Base-by-base conservation (phyloP, 139 green algal genomes). In the Coelastrella sp. region DNA sequence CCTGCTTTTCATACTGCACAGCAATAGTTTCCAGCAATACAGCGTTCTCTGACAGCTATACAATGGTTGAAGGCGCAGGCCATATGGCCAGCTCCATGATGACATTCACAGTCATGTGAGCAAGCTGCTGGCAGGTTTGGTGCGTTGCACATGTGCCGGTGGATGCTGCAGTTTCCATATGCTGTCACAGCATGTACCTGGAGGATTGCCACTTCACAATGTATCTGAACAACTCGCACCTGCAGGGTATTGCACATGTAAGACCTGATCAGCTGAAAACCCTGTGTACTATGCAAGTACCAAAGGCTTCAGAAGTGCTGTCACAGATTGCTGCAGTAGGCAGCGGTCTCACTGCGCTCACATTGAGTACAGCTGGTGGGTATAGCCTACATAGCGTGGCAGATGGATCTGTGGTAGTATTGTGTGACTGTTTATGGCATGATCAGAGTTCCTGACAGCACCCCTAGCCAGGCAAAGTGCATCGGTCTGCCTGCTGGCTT, bases 201-300 rank as follows among this genome's bases (percentile, higher is more conserved):
- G 17, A 67, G 8, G 17, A 30, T 67, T 13, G 8, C 23, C 11
- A 32, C 15, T 9, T 19, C 59, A 35, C 8, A 30, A 15, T 5
- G 8, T 32, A n/a, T 67, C 4, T 72, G 30, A n/a, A n/a, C n/a
- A n/a, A n/a, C n/a, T n/a, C 32, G 35, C 38, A 23, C 25, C 27
- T 63, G 71, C 41, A 79, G 71, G 48, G 13, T 23, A 62, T 79
- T 8, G 21, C 5, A 2, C 4, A n/a, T 25, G 41, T 21, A 5
- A n/a, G 11, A 15, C 13, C 71, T 30, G 71, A 50, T 7, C 73
- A 81, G 73, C 50, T 81, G 50, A 48, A 35, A 32, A 81, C 48
- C 73, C 50, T 81, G 50, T 67, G 48, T 37, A 5, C 21, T 30
- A 48, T 81, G 13, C 25, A 60, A 7, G 17, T 81, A 57, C 35